Evolutionary conservation across 495 filamentous ascomycete genomes (phyloP), one percentile per base, ranked within the genome.

Genomic region (Xanthoparmelia taractica): DNA sequence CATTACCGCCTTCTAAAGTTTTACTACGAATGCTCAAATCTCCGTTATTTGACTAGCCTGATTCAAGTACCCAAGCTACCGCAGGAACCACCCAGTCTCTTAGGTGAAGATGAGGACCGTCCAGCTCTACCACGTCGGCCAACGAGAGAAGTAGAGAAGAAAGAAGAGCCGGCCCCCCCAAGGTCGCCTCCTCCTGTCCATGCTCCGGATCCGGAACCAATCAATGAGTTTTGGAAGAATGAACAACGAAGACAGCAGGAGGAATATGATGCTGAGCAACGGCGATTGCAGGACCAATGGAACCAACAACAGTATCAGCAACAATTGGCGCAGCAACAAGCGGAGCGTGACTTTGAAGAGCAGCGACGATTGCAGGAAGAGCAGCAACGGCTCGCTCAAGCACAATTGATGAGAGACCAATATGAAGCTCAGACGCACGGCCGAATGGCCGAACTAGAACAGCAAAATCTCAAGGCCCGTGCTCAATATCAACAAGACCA

Each of bases 1-100:
- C 94, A 97, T 73, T 88, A 97, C 76, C 89, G 94, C 31, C 82
- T 98, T 23, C 88, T 96, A 67, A 92, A 94, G 67, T 98, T 96
- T 76, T 98, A 97, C 76, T 97, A 96, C 74, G 94, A 98, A 76
- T 98, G 94, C 76, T 97, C 93, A 8, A 97, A 96, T 73, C 77
- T 98, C 63, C 87, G 93, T 60, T 98, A 98, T 71, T 82, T 98
- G 60, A 97, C 94, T 23, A 95, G 91, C 69, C 79, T 98, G 13
- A 97, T 97, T 71, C 96, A 91, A 11, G 89, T 97, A 20, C 94
- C 94, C 3, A 96, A 97, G 72, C 82, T 98, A 34, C 94, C 94
- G 2, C 91, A 91, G 76, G 92, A 97, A 54, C 90, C 95, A 4
- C 94, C 94, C 2, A 96, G 88, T 66, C 78, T 97, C 38, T 78